Base-by-base conservation (phyloP, 163 green algal genomes). In the Prototheca stagnorum region DNA sequence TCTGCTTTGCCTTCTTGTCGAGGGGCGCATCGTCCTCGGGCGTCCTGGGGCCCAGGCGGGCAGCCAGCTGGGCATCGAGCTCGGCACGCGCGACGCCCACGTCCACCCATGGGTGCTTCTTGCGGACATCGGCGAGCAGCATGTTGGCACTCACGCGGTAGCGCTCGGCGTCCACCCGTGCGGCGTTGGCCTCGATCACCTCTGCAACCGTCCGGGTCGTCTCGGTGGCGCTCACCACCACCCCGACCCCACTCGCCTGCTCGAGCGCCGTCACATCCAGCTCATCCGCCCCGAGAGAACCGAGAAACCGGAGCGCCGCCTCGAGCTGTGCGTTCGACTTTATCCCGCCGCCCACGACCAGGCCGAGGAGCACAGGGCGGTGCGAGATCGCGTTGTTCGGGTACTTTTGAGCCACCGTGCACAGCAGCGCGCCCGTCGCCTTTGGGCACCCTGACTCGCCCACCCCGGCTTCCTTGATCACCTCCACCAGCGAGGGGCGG, bases 41-140 rank as follows among this genome's bases (percentile, higher is more conserved):
- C 0, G 80, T 95, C 57, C 89, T 90, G 21, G 78, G 81, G 0
- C 85, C 85, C 53, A 95, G 71, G 26, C 93, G 49, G 1, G 61
- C 65, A 42, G 61, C 59, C 16, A 92, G 60, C 53, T 75, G 57
- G n/a, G n/a, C 34, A 34, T 82, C 65, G 31, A 88, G 54, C 49
- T 77, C 64, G 0, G 50, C 37, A 25, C 78, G 75, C 1, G 90
- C 64, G 9, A 54, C 57, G 0, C 45, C 64, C 9, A 72, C 75
- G 39, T 92, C 83, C 16, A 80, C 84, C 77, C 80, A 94, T 54
- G 83, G 82, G 33, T 89, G 50, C 21, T 41, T 29, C n/a, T 49
- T 54, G 11, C 63, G 53, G 0, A 92, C 55, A 26, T 64, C 54
- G 11, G 71, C 70, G 37, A 92, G 56, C 54, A 94, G 53, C 39